These are phyloP conservation scores for Purpureocillium takamizusanense DNA, from an alignment of 2,329 filamentous ascomycete genomes.

Conservation along the genomic window DNA sequence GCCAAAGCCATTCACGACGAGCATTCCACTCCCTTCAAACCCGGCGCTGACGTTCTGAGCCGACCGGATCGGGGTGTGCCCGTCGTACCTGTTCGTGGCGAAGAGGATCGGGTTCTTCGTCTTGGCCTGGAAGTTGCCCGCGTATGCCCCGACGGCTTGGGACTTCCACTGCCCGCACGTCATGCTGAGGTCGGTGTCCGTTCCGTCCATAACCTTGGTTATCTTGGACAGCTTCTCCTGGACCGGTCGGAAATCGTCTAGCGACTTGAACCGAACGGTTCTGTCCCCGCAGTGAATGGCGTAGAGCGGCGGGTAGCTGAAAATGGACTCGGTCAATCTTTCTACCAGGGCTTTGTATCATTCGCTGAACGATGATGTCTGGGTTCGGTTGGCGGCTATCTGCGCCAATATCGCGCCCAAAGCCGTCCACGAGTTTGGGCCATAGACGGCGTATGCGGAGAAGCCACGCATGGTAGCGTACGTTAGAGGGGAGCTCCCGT, in stretches of 20 bases:
- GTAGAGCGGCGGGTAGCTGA: not conserved
- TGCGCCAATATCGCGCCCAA: not conserved
- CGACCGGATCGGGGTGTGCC: conserved; percentile 26
- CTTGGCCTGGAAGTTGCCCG: conserved; percentile 20
- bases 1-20: conserved; percentile 25
- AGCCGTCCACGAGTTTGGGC: not conserved
- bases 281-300: conserved; percentile 28
- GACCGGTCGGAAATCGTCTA: conserved; percentile 17
- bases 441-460: conserved; percentile 1
- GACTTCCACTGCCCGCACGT: conserved; percentile 28
- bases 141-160: conserved; percentile 25
- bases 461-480: not conserved
- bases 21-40: conserved; percentile 26
- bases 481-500: too few relatives aligned
- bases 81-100: conserved; percentile 27
- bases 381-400: too few relatives aligned
- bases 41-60: conserved; percentile 25
- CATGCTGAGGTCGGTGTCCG: conserved; percentile 7
- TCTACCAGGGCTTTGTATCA: not conserved
- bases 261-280: conserved; percentile 11
- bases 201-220: conserved; percentile 19
- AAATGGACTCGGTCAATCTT: not conserved
- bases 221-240: conserved; percentile 12
- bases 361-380: not conserved
- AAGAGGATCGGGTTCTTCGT: conserved; percentile 25